Evolutionary conservation across 139 green algal genomes (phyloP).

Genomic region (Ulvella scutata): DNA sequence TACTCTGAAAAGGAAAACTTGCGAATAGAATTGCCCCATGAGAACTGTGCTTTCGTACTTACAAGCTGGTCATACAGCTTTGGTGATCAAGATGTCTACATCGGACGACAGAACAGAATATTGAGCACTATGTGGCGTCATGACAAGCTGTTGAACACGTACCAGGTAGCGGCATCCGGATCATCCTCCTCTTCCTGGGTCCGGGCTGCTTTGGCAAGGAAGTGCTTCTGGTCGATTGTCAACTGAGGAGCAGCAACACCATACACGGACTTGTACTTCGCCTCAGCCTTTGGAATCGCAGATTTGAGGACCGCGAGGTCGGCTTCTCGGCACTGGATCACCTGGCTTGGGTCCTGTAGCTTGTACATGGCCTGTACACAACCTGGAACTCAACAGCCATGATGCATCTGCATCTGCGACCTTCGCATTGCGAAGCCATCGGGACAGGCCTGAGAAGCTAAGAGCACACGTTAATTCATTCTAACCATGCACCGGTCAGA

Average conservation of each 20-base stretch:
- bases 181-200: conserved; percentile 27
- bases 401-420: too few relatives aligned
- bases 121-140: too few relatives aligned
- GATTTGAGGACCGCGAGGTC: conserved; percentile 52
- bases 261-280: conserved; percentile 25
- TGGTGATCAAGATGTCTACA: too few relatives aligned
- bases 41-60: too few relatives aligned
- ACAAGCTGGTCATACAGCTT: too few relatives aligned
- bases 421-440: too few relatives aligned
- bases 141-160: background rate
- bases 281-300: conserved; percentile 30
- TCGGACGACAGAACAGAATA: too few relatives aligned
- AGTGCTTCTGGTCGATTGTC: conserved; percentile 44
- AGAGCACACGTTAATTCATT: too few relatives aligned
- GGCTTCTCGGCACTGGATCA: conserved; percentile 48
- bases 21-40: too few relatives aligned
- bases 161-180: conserved; percentile 34
- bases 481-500: too few relatives aligned
- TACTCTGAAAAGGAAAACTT: too few relatives aligned
- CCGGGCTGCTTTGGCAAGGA: conserved; percentile 40
- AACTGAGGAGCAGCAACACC: conserved; percentile 30
- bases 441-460: too few relatives aligned
- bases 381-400: background rate
- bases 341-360: conserved; percentile 41
- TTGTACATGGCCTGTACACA: conserved; percentile 50